These are phyloP conservation scores for Flaveria sonorensis DNA, from an alignment of 129 eudicot species.

Conservation along the genomic window DNA sequence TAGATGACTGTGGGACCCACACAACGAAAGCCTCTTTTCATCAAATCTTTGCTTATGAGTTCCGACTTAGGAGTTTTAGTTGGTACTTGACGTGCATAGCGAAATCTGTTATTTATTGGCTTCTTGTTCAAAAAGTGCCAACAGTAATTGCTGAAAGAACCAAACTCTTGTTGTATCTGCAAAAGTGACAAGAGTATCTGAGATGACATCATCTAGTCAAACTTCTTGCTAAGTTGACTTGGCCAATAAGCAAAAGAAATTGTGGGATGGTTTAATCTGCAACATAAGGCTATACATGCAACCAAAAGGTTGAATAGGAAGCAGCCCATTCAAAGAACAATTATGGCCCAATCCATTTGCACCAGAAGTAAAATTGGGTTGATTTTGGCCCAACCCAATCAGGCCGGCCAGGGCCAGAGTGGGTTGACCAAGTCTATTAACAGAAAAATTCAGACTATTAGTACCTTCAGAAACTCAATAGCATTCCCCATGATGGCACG, in stretches of 20 bases:
- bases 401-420: background rate
- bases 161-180: conserved; percentile 80
- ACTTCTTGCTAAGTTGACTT: conserved; percentile 14
- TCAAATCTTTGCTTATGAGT: conserved; percentile 74
- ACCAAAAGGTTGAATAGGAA: conserved; percentile 5
- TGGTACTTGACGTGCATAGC: conserved; percentile 76
- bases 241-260: conserved; percentile 9
- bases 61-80: conserved; percentile 79
- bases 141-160: conserved; percentile 64
- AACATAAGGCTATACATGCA: background rate
- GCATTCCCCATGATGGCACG: conserved; percentile 16
- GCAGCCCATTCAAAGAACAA: background rate
- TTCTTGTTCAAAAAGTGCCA: conserved; percentile 70
- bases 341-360: conserved; percentile 17
- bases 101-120: conserved; percentile 53
- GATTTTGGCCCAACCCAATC: background rate
- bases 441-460: background rate
- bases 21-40: conserved; percentile 71
- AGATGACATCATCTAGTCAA: conserved; percentile 11
- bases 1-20: conserved; percentile 82
- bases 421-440: background rate
- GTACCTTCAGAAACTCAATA: conserved; percentile 52
- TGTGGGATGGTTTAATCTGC: background rate
- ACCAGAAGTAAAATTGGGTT: background rate
- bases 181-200: conserved; percentile 5